Percentiles rank a stretch among this genome's conserved stretches.
Evolutionary conservation across 2,329 filamentous ascomycete genomes (phyloP).

Genomic region (Monilinia fructicola): DNA sequence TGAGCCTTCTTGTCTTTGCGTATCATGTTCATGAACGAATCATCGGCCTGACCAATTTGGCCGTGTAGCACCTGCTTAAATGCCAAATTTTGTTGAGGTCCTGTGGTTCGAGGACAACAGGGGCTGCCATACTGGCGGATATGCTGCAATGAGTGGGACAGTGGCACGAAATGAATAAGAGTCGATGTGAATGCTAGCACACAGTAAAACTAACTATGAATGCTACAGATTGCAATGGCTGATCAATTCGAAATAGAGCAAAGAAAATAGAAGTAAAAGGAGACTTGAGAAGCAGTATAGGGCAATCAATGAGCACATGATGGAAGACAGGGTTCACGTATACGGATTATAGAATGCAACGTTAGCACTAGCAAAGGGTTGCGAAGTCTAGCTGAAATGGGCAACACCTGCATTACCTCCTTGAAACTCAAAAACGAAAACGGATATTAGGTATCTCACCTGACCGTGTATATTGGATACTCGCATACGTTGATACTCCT

Average conservation of each 20-base stretch:
- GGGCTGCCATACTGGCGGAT: constrained; percentile 23
- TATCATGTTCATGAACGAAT: constrained; percentile 80
- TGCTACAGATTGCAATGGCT: too few relatives aligned
- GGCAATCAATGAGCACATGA: neutral
- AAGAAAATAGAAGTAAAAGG: neutral
- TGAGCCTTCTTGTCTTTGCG: constrained; percentile 78
- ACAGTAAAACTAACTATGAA: neutral
- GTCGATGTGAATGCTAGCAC: neutral
- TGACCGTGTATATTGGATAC: neutral
- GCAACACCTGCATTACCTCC: neutral
- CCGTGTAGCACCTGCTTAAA: constrained; percentile 89
- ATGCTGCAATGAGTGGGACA: neutral
- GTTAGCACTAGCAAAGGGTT: neutral
- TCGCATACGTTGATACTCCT: neutral
- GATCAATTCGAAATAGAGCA: neutral
- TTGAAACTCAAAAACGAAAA: neutral
- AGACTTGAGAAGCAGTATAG: neutral
- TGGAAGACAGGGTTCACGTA: neutral
- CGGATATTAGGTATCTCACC: neutral
- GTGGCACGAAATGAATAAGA: neutral
- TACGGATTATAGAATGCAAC: too few relatives aligned
- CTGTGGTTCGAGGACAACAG: constrained; percentile 68
- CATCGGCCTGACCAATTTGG: constrained; percentile 64
- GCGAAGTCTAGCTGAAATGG: neutral
- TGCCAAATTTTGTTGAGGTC: constrained; percentile 82